A percentile compares a stretch with the other conserved stretches of the same genome.
Conservation (phyloP, 257 asterid species). For the Solanum commersonii region DNA sequence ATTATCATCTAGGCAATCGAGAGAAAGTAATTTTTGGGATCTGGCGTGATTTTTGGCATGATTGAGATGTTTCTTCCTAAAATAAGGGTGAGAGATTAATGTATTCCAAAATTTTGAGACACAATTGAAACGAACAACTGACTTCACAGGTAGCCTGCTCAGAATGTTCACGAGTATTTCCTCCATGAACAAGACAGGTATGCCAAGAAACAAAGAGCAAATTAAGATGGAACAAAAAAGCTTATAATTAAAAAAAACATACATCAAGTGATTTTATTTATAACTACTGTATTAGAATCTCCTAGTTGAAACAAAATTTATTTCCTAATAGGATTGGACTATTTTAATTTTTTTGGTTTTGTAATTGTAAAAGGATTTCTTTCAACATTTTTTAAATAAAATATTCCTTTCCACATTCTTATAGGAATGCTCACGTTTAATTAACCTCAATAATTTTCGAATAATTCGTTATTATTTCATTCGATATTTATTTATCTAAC, state of each 20-base stretch:
- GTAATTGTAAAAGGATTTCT: no score
- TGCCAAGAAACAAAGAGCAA: background rate
- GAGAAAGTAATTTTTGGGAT: background rate
- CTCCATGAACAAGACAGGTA: background rate
- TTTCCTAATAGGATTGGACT: background rate
- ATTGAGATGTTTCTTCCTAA: background rate
- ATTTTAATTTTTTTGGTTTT: no score
- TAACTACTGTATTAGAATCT: background rate
- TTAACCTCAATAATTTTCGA: no score
- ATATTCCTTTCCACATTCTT: no score
- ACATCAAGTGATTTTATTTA: background rate
- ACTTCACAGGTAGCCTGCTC: no score
- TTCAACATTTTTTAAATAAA: background rate
- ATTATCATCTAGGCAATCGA: accelerated
- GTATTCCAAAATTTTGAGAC: background rate
- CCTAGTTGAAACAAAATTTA: background rate
- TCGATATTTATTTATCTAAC: no score
- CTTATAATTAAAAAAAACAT: no score
- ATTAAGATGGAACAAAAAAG: background rate
- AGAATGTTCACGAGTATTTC: background rate
- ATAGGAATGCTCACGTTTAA: no score
- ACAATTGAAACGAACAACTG: background rate
- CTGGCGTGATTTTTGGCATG: background rate
- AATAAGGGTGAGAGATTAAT: background rate
- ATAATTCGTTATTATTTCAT: no score